Percentiles rank a stretch among this genome's conserved stretches.
These are phyloP conservation scores for Cocos nucifera DNA, from an alignment of 176 grass and related monocot species.

Conservation along the genomic window DNA sequence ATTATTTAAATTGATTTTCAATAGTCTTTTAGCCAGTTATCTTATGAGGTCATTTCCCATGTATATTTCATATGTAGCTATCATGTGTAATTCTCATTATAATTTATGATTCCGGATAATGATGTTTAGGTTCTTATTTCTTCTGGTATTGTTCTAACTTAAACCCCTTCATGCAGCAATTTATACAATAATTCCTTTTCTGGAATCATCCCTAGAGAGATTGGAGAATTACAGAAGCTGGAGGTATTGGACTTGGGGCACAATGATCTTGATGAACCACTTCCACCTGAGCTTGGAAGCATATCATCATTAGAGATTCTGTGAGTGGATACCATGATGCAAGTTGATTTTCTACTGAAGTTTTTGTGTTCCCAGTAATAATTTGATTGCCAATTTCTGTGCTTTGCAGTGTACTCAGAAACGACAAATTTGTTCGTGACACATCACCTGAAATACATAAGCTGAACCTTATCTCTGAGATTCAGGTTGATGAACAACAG, in stretches of 20 bases:
- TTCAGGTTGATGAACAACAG: slow-evolving; percentile 15
- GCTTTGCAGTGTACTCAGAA: slow-evolving; percentile 32
- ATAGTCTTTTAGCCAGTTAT: no score
- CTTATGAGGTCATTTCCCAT: no score
- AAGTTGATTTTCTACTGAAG: neutral
- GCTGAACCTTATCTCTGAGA: slow-evolving; percentile 19
- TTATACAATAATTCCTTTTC: slow-evolving; percentile 47
- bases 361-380: slow-evolving; percentile 6
- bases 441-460: slow-evolving; percentile 9
- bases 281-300: slow-evolving; percentile 31
- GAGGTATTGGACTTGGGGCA: slow-evolving; percentile 44
- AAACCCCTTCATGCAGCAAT: slow-evolving; percentile 19
- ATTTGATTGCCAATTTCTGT: neutral
- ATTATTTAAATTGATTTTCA: no score
- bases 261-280: slow-evolving; percentile 40
- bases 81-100: no score
- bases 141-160: neutral
- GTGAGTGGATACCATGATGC: slow-evolving; percentile 20
- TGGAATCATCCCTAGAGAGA: slow-evolving; percentile 37
- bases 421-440: slow-evolving; percentile 26
- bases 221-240: slow-evolving; percentile 27
- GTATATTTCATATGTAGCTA: no score
- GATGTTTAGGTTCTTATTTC: no score
- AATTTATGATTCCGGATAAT: no score
- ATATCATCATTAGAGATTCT: slow-evolving; percentile 30